Evolutionary conservation across 179 eudicot genomes (phyloP).

Genomic region (Silene vulgaris): DNA sequence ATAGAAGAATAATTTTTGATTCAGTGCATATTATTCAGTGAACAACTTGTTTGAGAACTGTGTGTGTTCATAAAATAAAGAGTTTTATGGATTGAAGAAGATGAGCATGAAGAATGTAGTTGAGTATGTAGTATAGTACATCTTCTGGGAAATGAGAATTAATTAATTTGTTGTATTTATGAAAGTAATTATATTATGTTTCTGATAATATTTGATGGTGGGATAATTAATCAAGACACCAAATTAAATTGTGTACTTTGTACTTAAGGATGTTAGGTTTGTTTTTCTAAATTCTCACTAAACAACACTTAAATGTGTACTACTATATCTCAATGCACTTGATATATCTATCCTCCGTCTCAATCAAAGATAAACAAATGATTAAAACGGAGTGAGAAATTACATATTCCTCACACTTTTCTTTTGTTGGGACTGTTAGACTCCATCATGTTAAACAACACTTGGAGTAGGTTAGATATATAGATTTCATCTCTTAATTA

Average conservation of each 20-base stretch:
- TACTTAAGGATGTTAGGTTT: background rate
- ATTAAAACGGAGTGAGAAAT: no score
- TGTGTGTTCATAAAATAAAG: slow-evolving; percentile 7
- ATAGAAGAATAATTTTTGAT: background rate
- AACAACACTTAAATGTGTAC: no score
- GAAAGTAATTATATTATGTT: background rate
- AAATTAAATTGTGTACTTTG: background rate
- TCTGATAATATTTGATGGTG: background rate
- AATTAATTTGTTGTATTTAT: background rate
- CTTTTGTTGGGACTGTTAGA: background rate
- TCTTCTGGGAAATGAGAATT: no score
- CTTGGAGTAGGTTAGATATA: background rate
- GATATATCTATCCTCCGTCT: background rate
- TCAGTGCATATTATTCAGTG: background rate
- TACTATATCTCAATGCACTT: background rate
- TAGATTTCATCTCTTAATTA: background rate
- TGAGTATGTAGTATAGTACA: background rate
- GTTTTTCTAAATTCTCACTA: no score
- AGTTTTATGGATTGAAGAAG: background rate
- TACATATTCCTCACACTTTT: no score
- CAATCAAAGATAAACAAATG: no score
- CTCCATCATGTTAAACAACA: background rate
- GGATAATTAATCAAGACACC: background rate
- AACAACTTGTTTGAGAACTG: background rate
- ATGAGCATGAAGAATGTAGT: background rate